A percentile compares a stretch with the other conserved stretches of the same genome.
These are phyloP conservation scores for Aureobasidium sp. DNA, from an alignment of 2,329 filamentous ascomycete species.

Conservation along the genomic window DNA sequence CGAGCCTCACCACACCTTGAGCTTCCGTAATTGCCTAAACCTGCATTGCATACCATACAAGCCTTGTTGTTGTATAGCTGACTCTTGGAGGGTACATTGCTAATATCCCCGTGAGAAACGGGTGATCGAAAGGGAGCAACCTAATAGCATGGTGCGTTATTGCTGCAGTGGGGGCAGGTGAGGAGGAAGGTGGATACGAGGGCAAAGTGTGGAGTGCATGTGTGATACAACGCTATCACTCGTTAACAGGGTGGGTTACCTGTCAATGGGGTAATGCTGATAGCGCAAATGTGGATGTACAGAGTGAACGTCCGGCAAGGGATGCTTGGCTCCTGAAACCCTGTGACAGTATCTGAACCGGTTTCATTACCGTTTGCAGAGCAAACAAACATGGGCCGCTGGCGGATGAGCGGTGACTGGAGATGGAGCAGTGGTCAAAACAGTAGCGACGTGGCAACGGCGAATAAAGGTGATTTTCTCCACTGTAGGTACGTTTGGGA, in stretches of 20 bases:
- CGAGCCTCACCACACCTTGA: background rate
- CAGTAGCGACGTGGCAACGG: constrained; percentile 12
- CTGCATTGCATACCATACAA: background rate
- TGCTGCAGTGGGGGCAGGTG: background rate
- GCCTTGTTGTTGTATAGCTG: background rate
- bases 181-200: background rate
- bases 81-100: background rate
- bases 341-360: background rate
- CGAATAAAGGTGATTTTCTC: background rate
- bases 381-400: constrained; percentile 5
- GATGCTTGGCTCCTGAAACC: background rate
- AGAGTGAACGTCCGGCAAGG: constrained; percentile 5
- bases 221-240: constrained; percentile 9
- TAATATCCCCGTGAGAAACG: background rate
- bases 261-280: constrained; percentile 6
- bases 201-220: constrained; percentile 3
- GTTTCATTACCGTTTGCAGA: constrained; percentile 9
- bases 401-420: background rate
- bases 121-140: constrained; percentile 3
- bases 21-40: background rate
- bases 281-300: constrained; percentile 6
- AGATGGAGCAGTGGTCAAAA: background rate
- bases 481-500: background rate
- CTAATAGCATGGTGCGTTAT: background rate
- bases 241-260: background rate